Conservation (phyloP, 495 filamentous ascomycete species). For the Xanthoparmelia taractica region DNA sequence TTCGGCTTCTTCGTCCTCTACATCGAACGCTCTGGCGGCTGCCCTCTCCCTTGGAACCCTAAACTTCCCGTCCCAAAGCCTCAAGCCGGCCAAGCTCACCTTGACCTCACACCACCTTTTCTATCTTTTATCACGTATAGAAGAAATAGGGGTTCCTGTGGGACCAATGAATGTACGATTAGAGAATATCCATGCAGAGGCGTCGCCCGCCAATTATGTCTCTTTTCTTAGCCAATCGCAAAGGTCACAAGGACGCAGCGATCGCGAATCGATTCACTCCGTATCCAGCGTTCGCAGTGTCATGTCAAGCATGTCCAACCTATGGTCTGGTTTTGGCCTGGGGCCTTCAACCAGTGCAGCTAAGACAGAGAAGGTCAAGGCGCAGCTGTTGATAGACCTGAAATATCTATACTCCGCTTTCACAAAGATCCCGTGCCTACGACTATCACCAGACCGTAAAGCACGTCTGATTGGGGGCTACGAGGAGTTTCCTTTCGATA, state of each 20-base stretch:
- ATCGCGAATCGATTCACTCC: slow-evolving; percentile 85
- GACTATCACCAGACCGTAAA: slow-evolving; percentile 80
- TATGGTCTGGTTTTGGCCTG: slow-evolving; percentile 85
- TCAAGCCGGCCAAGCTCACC: slow-evolving; percentile 84
- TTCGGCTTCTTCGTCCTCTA: slow-evolving; percentile 44
- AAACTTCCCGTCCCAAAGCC: slow-evolving; percentile 70
- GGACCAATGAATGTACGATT: slow-evolving; percentile 93
- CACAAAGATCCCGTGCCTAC: slow-evolving; percentile 92
- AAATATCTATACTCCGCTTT: slow-evolving; percentile 97
- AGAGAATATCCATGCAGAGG: slow-evolving; percentile 87
- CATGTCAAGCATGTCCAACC: slow-evolving; percentile 86
- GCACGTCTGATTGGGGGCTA: slow-evolving; percentile 83
- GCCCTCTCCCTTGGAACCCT: slow-evolving; percentile 79
- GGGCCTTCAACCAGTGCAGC: slow-evolving; percentile 64
- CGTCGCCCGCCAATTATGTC: slow-evolving; percentile 83
- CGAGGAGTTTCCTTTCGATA: slow-evolving; percentile 97
- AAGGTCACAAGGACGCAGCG: slow-evolving; percentile 64
- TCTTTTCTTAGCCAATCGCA: slow-evolving; percentile 83
- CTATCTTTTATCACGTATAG: slow-evolving; percentile 88
- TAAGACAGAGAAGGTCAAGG: slow-evolving; percentile 79
- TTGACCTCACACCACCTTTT: slow-evolving; percentile 97
- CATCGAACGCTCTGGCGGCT: slow-evolving; percentile 64
- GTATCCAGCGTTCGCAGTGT: slow-evolving; percentile 95
- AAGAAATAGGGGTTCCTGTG: slow-evolving; percentile 80
- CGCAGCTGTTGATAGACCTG: slow-evolving; percentile 71